A percentile compares a stretch with the other conserved stretches of the same genome.
Evolutionary conservation across 1,284 basidiomycete species (phyloP).

Genomic region (Ceratobasidium sp.): DNA sequence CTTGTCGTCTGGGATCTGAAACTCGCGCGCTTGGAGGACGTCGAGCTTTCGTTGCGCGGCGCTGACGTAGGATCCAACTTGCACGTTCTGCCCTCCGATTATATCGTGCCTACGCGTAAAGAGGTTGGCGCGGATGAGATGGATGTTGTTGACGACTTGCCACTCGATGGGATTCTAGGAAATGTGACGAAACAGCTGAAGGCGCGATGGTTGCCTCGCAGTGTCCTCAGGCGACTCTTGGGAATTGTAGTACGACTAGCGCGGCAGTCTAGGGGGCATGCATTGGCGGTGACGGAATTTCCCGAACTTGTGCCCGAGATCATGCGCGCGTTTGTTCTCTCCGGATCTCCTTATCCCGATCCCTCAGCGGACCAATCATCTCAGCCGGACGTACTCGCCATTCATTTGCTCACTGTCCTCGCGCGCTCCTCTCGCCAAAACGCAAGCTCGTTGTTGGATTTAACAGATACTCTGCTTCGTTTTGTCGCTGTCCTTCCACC

Average conservation of each 20-base stretch:
- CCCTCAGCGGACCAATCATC: slow-evolving; percentile 48
- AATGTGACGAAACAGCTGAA: slow-evolving; percentile 11
- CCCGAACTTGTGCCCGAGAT: slow-evolving; percentile 66
- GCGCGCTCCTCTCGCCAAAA: slow-evolving; percentile 72
- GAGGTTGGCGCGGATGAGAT: slow-evolving; percentile 19
- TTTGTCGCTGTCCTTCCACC: slow-evolving; percentile 74
- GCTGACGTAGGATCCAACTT: slow-evolving; percentile 1
- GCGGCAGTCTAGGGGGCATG: slow-evolving; percentile 64
- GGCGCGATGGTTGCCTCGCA: slow-evolving; percentile 56
- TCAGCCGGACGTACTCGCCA: slow-evolving; percentile 59
- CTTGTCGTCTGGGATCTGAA: slow-evolving; percentile 72
- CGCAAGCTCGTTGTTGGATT: slow-evolving; percentile 67
- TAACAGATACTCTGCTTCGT: slow-evolving; percentile 74
- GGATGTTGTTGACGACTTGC: slow-evolving; percentile 46
- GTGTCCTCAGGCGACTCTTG: slow-evolving; percentile 69
- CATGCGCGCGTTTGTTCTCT: slow-evolving; percentile 60
- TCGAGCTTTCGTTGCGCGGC: slow-evolving; percentile 57
- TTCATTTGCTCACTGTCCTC: slow-evolving; percentile 70
- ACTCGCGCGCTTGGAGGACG: slow-evolving; percentile 66
- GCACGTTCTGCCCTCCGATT: slow-evolving; percentile 41
- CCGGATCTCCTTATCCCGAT: slow-evolving; percentile 56
- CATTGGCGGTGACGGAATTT: slow-evolving; percentile 64
- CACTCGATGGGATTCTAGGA: slow-evolving; percentile 10
- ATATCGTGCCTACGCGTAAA: slow-evolving; percentile 9
- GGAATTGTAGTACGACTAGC: slow-evolving; percentile 71